Evolutionary conservation across 2,329 filamentous ascomycete species (phyloP).

Genomic region (Phialophora macrospora): DNA sequence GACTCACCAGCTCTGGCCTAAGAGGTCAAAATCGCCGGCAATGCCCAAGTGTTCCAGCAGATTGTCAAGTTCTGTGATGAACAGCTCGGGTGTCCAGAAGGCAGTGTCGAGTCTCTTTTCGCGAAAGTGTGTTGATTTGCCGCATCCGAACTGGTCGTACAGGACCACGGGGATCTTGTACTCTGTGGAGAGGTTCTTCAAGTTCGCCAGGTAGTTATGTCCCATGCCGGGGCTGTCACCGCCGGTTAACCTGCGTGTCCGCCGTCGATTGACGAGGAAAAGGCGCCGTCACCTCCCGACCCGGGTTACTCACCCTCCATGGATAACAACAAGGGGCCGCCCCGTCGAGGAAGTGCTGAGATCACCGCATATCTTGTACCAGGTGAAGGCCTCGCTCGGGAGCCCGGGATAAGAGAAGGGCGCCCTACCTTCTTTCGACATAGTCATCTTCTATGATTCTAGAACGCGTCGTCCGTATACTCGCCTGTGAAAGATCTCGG

Average conservation of each 20-base stretch:
- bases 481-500: background rate
- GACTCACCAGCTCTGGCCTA: slow-evolving; percentile 56
- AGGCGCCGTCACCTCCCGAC: too few relatives aligned
- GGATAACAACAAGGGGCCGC: slow-evolving; percentile 47
- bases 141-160: slow-evolving; percentile 62
- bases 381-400: slow-evolving; percentile 47
- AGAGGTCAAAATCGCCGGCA: slow-evolving; percentile 48
- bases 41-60: slow-evolving; percentile 52
- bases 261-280: background rate
- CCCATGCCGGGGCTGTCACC: slow-evolving; percentile 47
- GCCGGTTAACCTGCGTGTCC: background rate
- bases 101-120: slow-evolving; percentile 51
- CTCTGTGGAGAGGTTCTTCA: slow-evolving; percentile 46
- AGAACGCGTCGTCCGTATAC: background rate
- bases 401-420: slow-evolving; percentile 44
- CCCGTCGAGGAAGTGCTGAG: slow-evolving; percentile 38
- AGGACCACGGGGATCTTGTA: slow-evolving; percentile 55
- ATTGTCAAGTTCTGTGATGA: slow-evolving; percentile 57
- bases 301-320: slow-evolving; percentile 46
- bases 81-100: slow-evolving; percentile 58
- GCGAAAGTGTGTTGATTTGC: slow-evolving; percentile 54
- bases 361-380: slow-evolving; percentile 48
- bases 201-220: slow-evolving; percentile 51
- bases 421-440: slow-evolving; percentile 30
- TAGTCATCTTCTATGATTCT: background rate